Evolutionary conservation across 176 grass and related monocot genomes (phyloP), one percentile per base, ranked within the genome.

Genomic region (Carex kokanica): DNA sequence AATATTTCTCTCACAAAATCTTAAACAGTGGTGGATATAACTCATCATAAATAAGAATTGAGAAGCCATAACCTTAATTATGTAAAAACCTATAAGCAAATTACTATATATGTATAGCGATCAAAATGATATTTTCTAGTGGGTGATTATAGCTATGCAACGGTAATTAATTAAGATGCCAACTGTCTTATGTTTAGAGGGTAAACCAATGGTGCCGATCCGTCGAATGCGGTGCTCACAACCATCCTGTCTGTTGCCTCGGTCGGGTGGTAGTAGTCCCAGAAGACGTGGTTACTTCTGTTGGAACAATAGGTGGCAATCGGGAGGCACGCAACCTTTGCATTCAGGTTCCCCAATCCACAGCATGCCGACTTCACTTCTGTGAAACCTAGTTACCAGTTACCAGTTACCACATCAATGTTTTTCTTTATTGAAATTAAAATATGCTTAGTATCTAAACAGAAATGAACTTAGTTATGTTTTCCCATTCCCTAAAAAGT

Each of bases 181-280:
- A 97, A 64, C 74, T 94, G 88, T 78, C 79, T 86, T 16, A 97
- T 71, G 74, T 82, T 97, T 0, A 92, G 49, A 8, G 94, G 94
- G 59, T 85, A 93, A 55, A 88, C 85, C 3, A 87, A 88, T 0
- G 91, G 91, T 78, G 86, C 78, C 1, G 89, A 74, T 3, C 88
- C 94, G 17, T 92, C 88, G 27, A 97, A 90, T 0, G 86, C 89
- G 4, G 78, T 80, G 82, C 0, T 31, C 11, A 53, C 60, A 55
- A 97, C 86, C 84, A 63, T 87, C 79, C 77, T 34, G 1, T 87
- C 91, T 4, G 91, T 90, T 83, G 86, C n/a, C 80, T 97, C 91
- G 0, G 94, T 97, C 1, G 91, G 94, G 45, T 97, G 94, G 86
- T 90, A 94, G 20, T 89, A 90, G 74, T 97, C 94, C 94, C 94